Percentiles rank a stretch among this genome's conserved stretches.
Conservation (phyloP, 257 asterid species). For the Hygrophila difformis region DNA sequence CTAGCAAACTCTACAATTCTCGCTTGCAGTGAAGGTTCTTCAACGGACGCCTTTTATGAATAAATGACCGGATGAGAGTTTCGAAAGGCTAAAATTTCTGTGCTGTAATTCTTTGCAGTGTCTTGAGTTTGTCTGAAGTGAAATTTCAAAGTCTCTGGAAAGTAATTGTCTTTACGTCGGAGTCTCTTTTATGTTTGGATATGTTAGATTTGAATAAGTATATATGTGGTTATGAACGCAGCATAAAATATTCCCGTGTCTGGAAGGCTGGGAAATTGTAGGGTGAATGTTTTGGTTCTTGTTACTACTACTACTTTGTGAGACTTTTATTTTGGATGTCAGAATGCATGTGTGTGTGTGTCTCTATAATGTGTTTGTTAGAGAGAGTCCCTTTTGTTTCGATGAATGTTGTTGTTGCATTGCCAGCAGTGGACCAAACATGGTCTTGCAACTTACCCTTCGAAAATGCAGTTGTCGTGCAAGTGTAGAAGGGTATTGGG, state of each 20-base stretch:
- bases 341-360: too few relatives aligned
- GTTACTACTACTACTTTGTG: too few relatives aligned
- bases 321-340: too few relatives aligned
- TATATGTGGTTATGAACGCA: slow-evolving; percentile 20
- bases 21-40: slow-evolving; percentile 21
- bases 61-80: slow-evolving; percentile 31
- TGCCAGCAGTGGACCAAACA: too few relatives aligned
- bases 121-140: slow-evolving; percentile 15
- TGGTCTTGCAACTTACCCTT: too few relatives aligned
- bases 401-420: too few relatives aligned
- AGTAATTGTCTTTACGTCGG: slow-evolving; percentile 5
- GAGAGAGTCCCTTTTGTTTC: too few relatives aligned
- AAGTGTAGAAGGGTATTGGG: too few relatives aligned
- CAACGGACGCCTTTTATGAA: too few relatives aligned
- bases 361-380: too few relatives aligned
- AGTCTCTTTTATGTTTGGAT: not conserved
- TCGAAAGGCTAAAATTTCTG: slow-evolving; percentile 18
- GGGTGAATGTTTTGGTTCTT: slow-evolving; percentile 9
- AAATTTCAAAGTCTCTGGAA: slow-evolving; percentile 3
- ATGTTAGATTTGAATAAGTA: slow-evolving; percentile 17
- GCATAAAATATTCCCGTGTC: slow-evolving; percentile 12
- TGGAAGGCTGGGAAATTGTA: not conserved
- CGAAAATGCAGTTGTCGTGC: too few relatives aligned
- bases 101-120: slow-evolving; percentile 14
- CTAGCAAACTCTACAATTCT: too few relatives aligned